These are phyloP conservation scores for Purpureocillium takamizusanense DNA, from an alignment of 2,329 filamentous ascomycete species.

Conservation along the genomic window DNA sequence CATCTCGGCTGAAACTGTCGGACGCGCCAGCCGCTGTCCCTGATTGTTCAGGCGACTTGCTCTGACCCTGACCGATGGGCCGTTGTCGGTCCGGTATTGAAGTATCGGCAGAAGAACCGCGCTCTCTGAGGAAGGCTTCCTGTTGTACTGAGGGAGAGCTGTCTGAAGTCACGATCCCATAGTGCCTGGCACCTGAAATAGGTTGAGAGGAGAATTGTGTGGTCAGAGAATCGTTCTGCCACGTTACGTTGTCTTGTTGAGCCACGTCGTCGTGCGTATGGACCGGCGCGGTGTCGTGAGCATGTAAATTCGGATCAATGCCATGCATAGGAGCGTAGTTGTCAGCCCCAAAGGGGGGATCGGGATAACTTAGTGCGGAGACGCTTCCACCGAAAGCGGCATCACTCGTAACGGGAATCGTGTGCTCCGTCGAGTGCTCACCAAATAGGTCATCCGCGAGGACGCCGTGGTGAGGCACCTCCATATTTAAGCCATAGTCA, in stretches of 20 bases:
- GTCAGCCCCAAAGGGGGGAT: constrained; percentile 1
- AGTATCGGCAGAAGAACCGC: no score
- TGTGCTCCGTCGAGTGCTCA: neutral
- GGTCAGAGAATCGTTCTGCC: neutral
- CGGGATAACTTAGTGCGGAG: neutral
- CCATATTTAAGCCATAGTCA: constrained; percentile 1
- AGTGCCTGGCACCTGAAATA: no score
- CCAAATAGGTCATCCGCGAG: neutral
- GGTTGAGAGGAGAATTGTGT: no score
- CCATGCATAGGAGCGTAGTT: neutral
- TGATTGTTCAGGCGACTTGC: neutral
- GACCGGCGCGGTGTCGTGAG: neutral
- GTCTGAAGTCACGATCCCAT: no score
- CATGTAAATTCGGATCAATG: constrained; percentile 10
- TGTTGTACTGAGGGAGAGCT: no score
- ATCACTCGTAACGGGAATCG: neutral
- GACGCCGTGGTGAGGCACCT: neutral
- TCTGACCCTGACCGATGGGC: no score
- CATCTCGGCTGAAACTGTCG: neutral
- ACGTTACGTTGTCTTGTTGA: neutral
- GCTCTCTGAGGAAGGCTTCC: no score
- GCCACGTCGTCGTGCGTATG: neutral
- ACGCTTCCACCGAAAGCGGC: neutral
- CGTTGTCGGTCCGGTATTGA: no score
- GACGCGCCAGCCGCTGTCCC: neutral